These are phyloP conservation scores for Cetraspora pellucida DNA, from an alignment of 192 early-diverging fungal genomes.

Conservation along the genomic window DNA sequence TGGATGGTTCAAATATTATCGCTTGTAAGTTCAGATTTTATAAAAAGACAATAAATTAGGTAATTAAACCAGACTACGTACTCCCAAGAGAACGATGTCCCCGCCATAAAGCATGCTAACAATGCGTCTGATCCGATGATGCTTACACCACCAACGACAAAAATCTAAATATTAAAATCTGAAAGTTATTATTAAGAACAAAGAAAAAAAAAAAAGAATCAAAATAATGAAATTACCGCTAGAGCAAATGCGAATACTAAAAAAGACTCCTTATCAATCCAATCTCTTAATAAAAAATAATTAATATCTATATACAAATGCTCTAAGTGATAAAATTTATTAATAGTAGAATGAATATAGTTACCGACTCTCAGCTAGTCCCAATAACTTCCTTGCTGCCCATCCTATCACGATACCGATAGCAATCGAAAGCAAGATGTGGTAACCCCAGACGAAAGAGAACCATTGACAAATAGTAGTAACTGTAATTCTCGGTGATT, in stretches of 20 bases:
- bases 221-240: conserved; percentile 41
- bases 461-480: conserved; percentile 74
- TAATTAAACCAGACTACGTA: conserved; percentile 22
- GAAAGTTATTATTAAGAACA: neutral
- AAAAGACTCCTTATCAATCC: conserved; percentile 79
- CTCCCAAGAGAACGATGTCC: conserved; percentile 76
- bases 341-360: conserved; percentile 30
- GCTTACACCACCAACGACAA: conserved; percentile 62
- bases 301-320: neutral
- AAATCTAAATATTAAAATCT: neutral
- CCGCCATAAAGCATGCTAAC: conserved; percentile 67
- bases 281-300: conserved; percentile 31
- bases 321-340: neutral
- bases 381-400: conserved; percentile 62
- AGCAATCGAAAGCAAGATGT: conserved; percentile 68
- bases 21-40: too few species aligned
- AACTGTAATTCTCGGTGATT: conserved; percentile 44
- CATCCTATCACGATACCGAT: conserved; percentile 76
- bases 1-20: neutral
- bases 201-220: neutral
- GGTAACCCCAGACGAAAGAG: conserved; percentile 69
- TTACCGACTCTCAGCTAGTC: conserved; percentile 61
- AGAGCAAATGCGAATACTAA: conserved; percentile 74
- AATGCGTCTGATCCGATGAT: conserved; percentile 67
- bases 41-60: too few species aligned